Percentiles rank a stretch among this genome's conserved stretches.
Evolutionary conservation across 352 stramenopile genomes (phyloP).

Genomic region (Albugo laibachii): DNA sequence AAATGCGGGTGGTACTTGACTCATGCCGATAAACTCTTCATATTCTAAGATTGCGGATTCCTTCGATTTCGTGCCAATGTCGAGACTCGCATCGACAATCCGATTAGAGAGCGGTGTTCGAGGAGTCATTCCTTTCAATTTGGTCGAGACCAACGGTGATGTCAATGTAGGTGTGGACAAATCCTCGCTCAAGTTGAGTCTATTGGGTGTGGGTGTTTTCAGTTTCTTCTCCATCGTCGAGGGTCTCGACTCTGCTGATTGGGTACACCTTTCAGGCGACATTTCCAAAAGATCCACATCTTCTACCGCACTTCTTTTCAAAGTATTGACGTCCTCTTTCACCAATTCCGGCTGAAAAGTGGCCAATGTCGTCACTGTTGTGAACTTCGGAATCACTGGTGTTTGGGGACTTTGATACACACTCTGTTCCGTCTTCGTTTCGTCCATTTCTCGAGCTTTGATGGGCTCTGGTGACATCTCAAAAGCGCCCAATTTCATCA

Average conservation of each 20-base stretch:
- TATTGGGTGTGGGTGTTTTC: not conserved
- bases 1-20: slow-evolving; percentile 45
- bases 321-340: too few species aligned
- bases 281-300: not conserved
- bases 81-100: slow-evolving; percentile 48
- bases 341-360: slow-evolving; percentile 3
- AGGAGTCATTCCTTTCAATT: slow-evolving; percentile 67
- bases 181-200: not conserved
- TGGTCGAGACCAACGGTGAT: slow-evolving; percentile 57
- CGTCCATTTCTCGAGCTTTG: not conserved
- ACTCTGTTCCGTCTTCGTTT: not conserved
- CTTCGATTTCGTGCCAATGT: slow-evolving; percentile 48
- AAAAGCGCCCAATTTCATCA: slow-evolving; percentile 67
- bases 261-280: not conserved
- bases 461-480: slow-evolving; percentile 36
- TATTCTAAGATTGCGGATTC: slow-evolving; percentile 42
- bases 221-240: not conserved
- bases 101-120: slow-evolving; percentile 71
- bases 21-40: slow-evolving; percentile 42
- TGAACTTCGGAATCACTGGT: slow-evolving; percentile 32
- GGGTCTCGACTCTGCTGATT: not conserved
- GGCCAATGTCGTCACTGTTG: slow-evolving; percentile 18
- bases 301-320: not conserved
- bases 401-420: slow-evolving; percentile 16
- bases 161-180: slow-evolving; percentile 15